Evolutionary conservation across 306 rosid genomes (phyloP), one percentile per base, ranked within the genome.

Genomic region (Dalbergia cochinchinensis): DNA sequence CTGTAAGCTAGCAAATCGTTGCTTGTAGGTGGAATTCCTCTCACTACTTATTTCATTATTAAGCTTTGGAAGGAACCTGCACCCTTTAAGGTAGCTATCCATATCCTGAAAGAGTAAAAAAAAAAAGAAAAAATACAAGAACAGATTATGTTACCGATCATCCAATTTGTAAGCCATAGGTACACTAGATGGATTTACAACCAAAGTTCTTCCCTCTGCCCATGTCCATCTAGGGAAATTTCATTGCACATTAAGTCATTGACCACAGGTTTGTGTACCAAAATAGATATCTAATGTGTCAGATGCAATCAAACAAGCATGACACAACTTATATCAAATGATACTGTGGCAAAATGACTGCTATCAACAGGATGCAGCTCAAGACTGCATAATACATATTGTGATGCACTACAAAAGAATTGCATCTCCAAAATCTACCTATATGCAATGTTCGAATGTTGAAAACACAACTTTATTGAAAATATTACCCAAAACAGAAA

Each of bases 1-100:
- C 73, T 92, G 83, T 73, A 94, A 68, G 91, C 96, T 94, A n/a
- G 90, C 51, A 73, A 94, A 91, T 74, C 96, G 86, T 74, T 88
- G 85, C 85, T 65, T 89, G 85, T 89, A 94, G 3, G 90, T 92
- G 13, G 86, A 69, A 71, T 92, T 94, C 72, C 84, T 90, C 37
- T 22, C 41, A 44, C n/a, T 58, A 11, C 14, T 16, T 60, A 84
- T 86, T 87, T 94, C 98, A 33, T 94, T 94, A 72, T 94, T 94
- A 64, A 94, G 94, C 84, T 84, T 84, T 11, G 97, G 98, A 69
- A 94, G 98, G 82, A 88, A 94, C 65, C 11, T 86, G 68, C 97
- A 92, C 26, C 91, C 94, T n/a, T 57, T 73, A 53, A 89, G 33
- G 80, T 94, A 94, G 83, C 35, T 84, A 47, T 20, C 42, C 15